Base-by-base conservation (phyloP, 345 rosid species). In the Alliaria petiolata region DNA sequence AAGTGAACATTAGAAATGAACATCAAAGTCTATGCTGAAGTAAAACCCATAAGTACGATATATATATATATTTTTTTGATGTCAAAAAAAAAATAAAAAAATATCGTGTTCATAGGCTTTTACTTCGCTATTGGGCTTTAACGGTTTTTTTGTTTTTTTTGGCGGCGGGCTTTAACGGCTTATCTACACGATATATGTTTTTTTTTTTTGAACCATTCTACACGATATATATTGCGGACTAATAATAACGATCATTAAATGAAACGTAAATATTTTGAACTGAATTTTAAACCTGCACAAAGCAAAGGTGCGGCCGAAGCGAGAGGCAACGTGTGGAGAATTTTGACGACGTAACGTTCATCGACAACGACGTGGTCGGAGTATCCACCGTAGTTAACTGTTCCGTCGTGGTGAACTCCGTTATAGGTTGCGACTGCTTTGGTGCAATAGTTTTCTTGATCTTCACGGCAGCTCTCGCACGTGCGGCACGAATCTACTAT, bases 251-350 rank as follows among this genome's bases (percentile, higher is more conserved):
- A 53, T 30, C 58, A 30, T n/a, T 20, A 15, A 54, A 33, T 15
- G 39, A 28, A 54, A 31, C 14, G 42, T 55, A 4, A 33, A 2
- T 55, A 54, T 33, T 16, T 17, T 9, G 42, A 31, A 33, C 3
- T 54, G 40, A n/a, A 54, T 54, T 47, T 3, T 22, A 51, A 22
- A 52, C 79, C 92, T 10, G 92, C 90, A 61, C 95, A 89, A 1
- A 86, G 90, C 31, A 89, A 76, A 40, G 95, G 92, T 39, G 92
- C 90, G 5, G 70, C 79, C 0, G 74, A 80, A 28, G 82, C 88
- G 1, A 86, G 87, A 14, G 84, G 81, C 52, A 89, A 16, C 40
- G 52, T 51, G 3, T 75, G 75, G 0, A 88, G 95, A 6, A 89
- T 69, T 4, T 75, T 79, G 43, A 89, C 67, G 3, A 75, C 65